Conservation (phyloP, 106 monocot genomes). For the Dioscorea dumetorum region DNA sequence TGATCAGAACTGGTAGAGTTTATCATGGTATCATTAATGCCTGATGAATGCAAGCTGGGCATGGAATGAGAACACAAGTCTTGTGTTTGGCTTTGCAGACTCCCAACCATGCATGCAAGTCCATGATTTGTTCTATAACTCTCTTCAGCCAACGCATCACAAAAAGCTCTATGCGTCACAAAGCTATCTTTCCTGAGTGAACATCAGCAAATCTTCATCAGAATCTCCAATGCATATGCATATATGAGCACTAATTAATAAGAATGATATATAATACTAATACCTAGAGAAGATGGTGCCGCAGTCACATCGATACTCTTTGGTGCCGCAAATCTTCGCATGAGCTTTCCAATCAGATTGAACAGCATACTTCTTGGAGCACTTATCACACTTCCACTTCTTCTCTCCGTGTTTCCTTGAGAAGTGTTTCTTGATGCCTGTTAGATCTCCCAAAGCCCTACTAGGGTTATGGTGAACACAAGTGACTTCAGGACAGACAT, state of each 20-base stretch:
- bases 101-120: constrained; percentile 15
- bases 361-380: constrained; percentile 55
- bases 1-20: constrained; percentile 1
- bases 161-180: constrained; percentile 52
- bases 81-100: constrained; percentile 5
- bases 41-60: background rate
- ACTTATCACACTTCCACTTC: constrained; percentile 58
- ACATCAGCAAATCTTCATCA: no score
- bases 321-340: constrained; percentile 47
- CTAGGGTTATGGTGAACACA: constrained; percentile 46
- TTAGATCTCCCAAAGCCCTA: constrained; percentile 46
- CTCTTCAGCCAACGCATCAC: constrained; percentile 45
- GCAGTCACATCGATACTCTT: constrained; percentile 55
- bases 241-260: background rate
- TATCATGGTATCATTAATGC: constrained; percentile 1
- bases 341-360: constrained; percentile 64
- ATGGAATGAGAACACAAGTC: background rate
- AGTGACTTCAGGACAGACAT: constrained; percentile 40
- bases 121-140: constrained; percentile 16
- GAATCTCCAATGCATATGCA: no score
- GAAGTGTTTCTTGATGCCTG: constrained; percentile 63
- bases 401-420: constrained; percentile 63
- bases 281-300: constrained; percentile 60
- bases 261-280: no score
- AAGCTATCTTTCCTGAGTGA: constrained; percentile 46